These are phyloP conservation scores for Gentiana macrophylla DNA, from an alignment of 257 asterid species.

Conservation along the genomic window DNA sequence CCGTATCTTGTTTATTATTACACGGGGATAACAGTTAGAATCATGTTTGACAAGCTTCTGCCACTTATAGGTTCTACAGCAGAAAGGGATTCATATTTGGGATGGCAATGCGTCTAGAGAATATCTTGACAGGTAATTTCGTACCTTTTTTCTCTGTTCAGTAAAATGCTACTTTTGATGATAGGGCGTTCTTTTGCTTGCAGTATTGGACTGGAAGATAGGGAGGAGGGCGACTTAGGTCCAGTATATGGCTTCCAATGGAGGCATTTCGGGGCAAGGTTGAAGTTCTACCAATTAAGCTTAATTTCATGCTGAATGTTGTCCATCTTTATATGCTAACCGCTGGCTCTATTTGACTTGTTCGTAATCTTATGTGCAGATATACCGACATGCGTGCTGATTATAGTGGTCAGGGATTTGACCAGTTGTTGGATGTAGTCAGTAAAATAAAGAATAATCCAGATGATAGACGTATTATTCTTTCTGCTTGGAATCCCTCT, in stretches of 20 bases:
- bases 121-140: constrained; percentile 32
- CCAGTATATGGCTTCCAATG: constrained; percentile 45
- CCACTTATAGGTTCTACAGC: constrained; percentile 25
- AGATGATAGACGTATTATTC: constrained; percentile 34
- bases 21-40: background rate
- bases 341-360: constrained; percentile 1
- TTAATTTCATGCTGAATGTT: constrained; percentile 1
- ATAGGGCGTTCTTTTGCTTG: constrained; percentile 5
- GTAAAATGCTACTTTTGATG: background rate
- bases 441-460: constrained; percentile 34
- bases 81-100: constrained; percentile 44
- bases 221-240: constrained; percentile 46
- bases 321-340: constrained; percentile 1
- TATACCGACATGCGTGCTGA: constrained; percentile 41
- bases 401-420: constrained; percentile 37
- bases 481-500: constrained; percentile 46
- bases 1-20: too few relatives aligned
- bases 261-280: constrained; percentile 44
- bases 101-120: constrained; percentile 48
- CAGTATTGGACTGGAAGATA: constrained; percentile 35
- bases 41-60: constrained; percentile 2
- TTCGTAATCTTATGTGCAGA: constrained; percentile 15
- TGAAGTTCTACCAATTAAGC: constrained; percentile 5
- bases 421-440: constrained; percentile 32
- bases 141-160: background rate